Evolutionary conservation across 1,284 basidiomycete genomes (phyloP).

Genomic region (Xerocomus tenax): DNA sequence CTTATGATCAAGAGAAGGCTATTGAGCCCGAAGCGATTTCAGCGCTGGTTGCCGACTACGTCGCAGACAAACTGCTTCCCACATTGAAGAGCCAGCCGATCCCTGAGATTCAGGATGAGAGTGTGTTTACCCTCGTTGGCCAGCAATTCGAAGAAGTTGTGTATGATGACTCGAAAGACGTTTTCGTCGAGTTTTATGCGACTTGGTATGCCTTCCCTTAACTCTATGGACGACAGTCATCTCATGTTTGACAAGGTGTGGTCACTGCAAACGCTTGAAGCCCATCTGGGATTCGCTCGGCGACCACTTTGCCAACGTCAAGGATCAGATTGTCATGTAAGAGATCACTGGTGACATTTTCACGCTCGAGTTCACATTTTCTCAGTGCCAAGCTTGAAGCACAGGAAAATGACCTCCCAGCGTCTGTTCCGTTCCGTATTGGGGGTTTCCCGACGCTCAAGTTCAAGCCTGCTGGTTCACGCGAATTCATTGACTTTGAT

Average conservation of each 20-base stretch:
- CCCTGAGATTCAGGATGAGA: slow-evolving; percentile 76
- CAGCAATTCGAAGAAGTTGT: slow-evolving; percentile 86
- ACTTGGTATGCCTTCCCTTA: slow-evolving; percentile 63
- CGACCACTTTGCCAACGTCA: slow-evolving; percentile 71
- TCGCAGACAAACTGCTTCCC: slow-evolving; percentile 70
- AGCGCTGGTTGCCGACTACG: slow-evolving; percentile 59
- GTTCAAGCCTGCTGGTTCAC: slow-evolving; percentile 86
- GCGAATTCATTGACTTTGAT: slow-evolving; percentile 86
- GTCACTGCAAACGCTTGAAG: slow-evolving; percentile 92
- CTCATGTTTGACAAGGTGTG: slow-evolving; percentile 56
- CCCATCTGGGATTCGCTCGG: slow-evolving; percentile 91
- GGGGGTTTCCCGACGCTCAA: slow-evolving; percentile 93
- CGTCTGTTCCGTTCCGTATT: slow-evolving; percentile 77
- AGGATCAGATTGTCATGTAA: slow-evolving; percentile 79
- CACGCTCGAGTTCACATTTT: slow-evolving; percentile 2
- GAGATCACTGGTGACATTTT: slow-evolving; percentile 23
- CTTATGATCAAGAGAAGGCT: slow-evolving; percentile 64
- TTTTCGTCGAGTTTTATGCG: slow-evolving; percentile 96
- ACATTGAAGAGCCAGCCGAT: slow-evolving; percentile 87
- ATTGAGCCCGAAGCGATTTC: slow-evolving; percentile 51
- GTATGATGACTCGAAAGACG: slow-evolving; percentile 84
- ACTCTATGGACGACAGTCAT: background rate
- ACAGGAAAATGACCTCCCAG: slow-evolving; percentile 92
- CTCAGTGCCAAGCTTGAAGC: slow-evolving; percentile 93
- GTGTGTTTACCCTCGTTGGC: slow-evolving; percentile 80